phyloP scores from a whole-genome alignment of 2,329 filamentous ascomycete species.

The Calonectria pseudoreteaudii region DNA sequence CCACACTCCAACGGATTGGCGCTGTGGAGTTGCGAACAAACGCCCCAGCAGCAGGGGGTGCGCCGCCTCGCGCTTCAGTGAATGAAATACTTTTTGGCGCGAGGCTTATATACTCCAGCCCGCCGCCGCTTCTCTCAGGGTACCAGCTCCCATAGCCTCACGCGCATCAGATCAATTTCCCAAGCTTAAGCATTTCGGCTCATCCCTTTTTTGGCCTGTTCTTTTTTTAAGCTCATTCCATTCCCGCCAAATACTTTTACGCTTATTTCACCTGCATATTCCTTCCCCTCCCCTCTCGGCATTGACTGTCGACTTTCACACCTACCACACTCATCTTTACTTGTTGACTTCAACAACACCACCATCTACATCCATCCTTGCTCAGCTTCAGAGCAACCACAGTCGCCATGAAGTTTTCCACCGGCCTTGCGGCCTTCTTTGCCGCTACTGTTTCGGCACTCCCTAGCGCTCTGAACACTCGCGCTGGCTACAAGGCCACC shows the following conservation, averaged over 20 bases:
- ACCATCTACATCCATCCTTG: background rate
- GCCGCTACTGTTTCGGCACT: slow-evolving; percentile 33
- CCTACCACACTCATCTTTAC: background rate
- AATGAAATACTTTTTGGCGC: slow-evolving; percentile 25
- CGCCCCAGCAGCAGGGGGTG: background rate
- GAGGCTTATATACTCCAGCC: slow-evolving; percentile 17
- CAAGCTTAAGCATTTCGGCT: background rate
- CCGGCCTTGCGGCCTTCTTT: slow-evolving; percentile 37
- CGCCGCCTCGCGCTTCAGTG: slow-evolving; percentile 4
- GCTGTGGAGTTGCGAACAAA: background rate
- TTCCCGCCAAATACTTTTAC: background rate
- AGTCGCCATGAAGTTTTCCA: slow-evolving; percentile 37
- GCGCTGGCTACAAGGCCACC: slow-evolving; percentile 24
- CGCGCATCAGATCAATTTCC: background rate
- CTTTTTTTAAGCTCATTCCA: slow-evolving; percentile 1
- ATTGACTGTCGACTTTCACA: slow-evolving; percentile 1
- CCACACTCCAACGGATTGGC: background rate
- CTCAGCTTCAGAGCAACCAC: background rate
- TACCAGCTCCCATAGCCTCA: slow-evolving; percentile 12
- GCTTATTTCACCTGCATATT: background rate
- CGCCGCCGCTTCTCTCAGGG: background rate
- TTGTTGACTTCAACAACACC: background rate
- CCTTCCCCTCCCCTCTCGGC: background rate
- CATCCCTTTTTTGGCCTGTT: background rate
- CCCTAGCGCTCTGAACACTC: slow-evolving; percentile 27